Base-by-base conservation (phyloP, 1,139 yeast genomes). In the Debaryomyces coudertii region DNA sequence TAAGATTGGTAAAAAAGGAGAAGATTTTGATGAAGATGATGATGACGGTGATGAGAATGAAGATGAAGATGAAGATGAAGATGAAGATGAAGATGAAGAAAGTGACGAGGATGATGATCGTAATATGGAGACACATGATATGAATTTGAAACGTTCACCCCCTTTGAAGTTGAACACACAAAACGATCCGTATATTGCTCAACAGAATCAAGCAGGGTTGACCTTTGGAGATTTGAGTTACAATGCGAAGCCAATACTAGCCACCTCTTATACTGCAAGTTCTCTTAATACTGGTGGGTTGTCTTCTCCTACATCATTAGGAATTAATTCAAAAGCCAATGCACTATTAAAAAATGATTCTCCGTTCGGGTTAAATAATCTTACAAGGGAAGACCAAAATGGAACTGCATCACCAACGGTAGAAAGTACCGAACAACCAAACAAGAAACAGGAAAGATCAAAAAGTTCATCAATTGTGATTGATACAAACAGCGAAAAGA, bases 31-130 rank as follows among this genome's bases (percentile, higher is more conserved):
- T 4, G 56, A 47, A 8, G 51, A 50, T n/a, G 48, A 42, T 15
- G 47, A 41, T 4, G 48, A 42, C 12, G 47, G 40, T 6, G 62
- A 52, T 22, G 42, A 42, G 6, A 34, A 39, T 15, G 52, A 62
- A 18, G 50, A 51, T 4, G 52, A 48, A 5, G 51, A 46, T 4
- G 54, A 44, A 4, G 60, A 56, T 22, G 57, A 53, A 29, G 68
- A 65, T 11, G 60, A 57, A 6, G 60, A 61, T 20, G 60, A 60
- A 31, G 62, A 46, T 11, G 75, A 71, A 38, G 74, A 70, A 48
- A 65, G 71, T 53, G 75, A 66, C 43, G 75, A 62, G 27, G 77
- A 69, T 46, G 73, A 67, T 33, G 70, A 60, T 27, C 53, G 51
- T 4, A 54, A 54, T 52, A 55, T 49, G 35, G 53, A 50, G 15